Evolutionary conservation across 2,329 filamentous ascomycete species (phyloP).

Genomic region (Botrytis pseudocinerea): DNA sequence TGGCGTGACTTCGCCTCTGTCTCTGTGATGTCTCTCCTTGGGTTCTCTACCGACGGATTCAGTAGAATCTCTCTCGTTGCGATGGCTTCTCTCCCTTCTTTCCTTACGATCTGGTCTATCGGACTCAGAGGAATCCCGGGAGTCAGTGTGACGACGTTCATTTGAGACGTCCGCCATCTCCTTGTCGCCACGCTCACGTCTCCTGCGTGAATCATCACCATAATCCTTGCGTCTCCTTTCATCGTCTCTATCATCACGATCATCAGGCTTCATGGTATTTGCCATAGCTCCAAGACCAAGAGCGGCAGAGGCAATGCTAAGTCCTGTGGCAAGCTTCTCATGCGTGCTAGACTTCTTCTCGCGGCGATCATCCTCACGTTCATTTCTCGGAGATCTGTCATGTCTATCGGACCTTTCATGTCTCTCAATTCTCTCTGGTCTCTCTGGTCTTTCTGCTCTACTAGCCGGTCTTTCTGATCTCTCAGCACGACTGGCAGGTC

Average conservation of each 20-base stretch:
- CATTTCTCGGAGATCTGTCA: conserved; percentile 24
- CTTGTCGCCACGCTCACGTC: conserved; percentile 33
- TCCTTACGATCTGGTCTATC: conserved; percentile 31
- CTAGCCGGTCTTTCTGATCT: conserved; percentile 8
- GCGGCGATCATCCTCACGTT: conserved; percentile 22
- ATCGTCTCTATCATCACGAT: conserved; percentile 37
- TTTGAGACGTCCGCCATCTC: conserved; percentile 31
- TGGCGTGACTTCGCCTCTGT: conserved; percentile 27
- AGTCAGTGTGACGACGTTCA: conserved; percentile 31
- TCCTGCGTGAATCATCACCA: conserved; percentile 37
- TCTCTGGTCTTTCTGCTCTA: conserved; percentile 25
- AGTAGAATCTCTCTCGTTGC: conserved; percentile 31
- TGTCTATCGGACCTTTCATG: conserved; percentile 28
- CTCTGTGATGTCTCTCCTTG: conserved; percentile 32
- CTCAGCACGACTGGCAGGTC: background rate
- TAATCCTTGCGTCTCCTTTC: conserved; percentile 35
- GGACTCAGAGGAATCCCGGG: conserved; percentile 12
- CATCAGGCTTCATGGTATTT: conserved; percentile 34
- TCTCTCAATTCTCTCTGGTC: conserved; percentile 25
- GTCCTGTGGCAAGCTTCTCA: conserved; percentile 38
- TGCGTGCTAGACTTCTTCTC: conserved; percentile 32
- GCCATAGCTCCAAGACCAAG: conserved; percentile 39
- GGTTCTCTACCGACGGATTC: conserved; percentile 34
- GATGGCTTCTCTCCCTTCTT: conserved; percentile 31
- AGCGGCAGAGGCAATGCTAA: conserved; percentile 40